Evolutionary conservation across 768 basidiomycete genomes (phyloP), one percentile per base, ranked within the genome.

Genomic region (Mycena belliarum): DNA sequence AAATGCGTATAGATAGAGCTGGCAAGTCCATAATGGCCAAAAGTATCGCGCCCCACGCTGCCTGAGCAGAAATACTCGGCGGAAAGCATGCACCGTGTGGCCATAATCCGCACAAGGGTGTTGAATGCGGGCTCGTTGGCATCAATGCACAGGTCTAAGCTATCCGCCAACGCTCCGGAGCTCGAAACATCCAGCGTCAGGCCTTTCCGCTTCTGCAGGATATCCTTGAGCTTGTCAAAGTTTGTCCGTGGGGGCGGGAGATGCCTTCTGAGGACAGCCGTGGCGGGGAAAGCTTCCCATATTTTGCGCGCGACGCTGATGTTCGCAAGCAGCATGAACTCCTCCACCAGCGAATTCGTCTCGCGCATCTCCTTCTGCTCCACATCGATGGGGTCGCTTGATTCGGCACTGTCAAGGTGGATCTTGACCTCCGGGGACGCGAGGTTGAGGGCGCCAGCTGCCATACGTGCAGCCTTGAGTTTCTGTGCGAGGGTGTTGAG

Each of bases 381-480:
- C 11, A 99, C 95, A 61, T 98, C 96, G 60, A 98, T 92, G 0
- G 96, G 96, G 63, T 97, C 95, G 2, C 93, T 90, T 0, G 91
- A 92, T 70, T 98, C 97, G 1, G 94, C 79, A 63, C 89, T 93
- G 67, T 97, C 93, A 16, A 98, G 79, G 64, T 98, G 88, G 60
- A 99, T 98, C 71, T 95, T 98, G 72, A 99, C 91, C 78, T 99
- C 97, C 0, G 97, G 96, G 0, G 97, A 98, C 1, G 97, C 96
- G 23, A 99, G 87, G 58, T 98, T 98, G 38, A 99, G 82, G 11
- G 97, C 97, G n/a, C 97, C 97, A 0, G 94, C 95, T 18, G 82
- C 86, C 93, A 98, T 98, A 18, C 97, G 83, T 26, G 81, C 82
- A 6, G 84, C 89, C 68, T 86, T 92, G 52, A 99, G 80, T 65